Evolutionary conservation across 2,329 filamentous ascomycete species (phyloP).

Genomic region (Microdochium trichocladiopsis): DNA sequence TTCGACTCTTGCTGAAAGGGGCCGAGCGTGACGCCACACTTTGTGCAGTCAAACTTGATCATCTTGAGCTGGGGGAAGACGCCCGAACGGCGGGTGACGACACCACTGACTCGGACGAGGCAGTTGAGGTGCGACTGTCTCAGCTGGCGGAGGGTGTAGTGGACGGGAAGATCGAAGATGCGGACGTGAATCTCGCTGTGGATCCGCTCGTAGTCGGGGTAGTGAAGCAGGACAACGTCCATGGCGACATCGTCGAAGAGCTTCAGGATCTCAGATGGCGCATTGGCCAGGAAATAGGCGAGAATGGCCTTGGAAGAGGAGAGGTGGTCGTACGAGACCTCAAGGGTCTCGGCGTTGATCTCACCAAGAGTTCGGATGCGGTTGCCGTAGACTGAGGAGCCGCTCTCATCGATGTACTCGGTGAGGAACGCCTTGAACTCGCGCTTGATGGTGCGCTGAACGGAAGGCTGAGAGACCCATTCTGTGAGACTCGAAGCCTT

Average conservation of each 20-base stretch:
- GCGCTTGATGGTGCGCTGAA: constrained; percentile 86
- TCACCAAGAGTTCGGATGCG: constrained; percentile 94
- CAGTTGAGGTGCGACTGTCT: constrained; percentile 96
- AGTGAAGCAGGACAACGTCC: constrained; percentile 92
- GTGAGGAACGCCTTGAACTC: constrained; percentile 98
- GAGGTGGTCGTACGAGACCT: constrained; percentile 92
- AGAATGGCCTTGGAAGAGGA: constrained; percentile 86
- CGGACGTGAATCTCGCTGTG: constrained; percentile 97
- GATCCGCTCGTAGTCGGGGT: constrained; percentile 95
- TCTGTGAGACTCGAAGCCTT: constrained; percentile 91
- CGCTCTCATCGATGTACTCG: constrained; percentile 85
- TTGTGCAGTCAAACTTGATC: constrained; percentile 94
- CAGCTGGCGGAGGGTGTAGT: constrained; percentile 90
- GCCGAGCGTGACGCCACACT: constrained; percentile 85
- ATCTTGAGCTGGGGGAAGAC: constrained; percentile 98
- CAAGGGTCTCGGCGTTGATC: constrained; percentile 90
- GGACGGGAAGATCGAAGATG: constrained; percentile 88
- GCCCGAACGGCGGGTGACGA: constrained; percentile 87
- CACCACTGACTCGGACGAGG: constrained; percentile 86
- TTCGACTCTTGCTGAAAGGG: constrained; percentile 98
- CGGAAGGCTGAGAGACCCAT: constrained; percentile 85
- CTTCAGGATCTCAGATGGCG: constrained; percentile 88
- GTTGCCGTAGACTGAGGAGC: constrained; percentile 88
- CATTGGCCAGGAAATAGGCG: constrained; percentile 93
- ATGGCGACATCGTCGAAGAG: constrained; percentile 96